Evolutionary conservation across 2,329 filamentous ascomycete species (phyloP).

Genomic region (Diplodia sapinea): DNA sequence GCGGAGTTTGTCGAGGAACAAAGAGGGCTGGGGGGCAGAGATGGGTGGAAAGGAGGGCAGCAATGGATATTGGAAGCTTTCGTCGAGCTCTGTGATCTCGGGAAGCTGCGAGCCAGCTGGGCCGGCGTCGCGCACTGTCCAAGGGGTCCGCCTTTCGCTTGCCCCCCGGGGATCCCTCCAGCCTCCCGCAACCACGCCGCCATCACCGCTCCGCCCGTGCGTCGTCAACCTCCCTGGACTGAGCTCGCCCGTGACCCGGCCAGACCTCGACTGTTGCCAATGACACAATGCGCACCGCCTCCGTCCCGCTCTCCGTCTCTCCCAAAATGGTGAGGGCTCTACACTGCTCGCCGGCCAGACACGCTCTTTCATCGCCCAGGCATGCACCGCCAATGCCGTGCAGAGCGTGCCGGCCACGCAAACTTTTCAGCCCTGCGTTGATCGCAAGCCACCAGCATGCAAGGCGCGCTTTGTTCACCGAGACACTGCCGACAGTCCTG

Average conservation of each 20-base stretch:
- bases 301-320: not conserved
- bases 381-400: not conserved
- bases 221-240: not conserved
- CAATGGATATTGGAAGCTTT: conserved; percentile 23
- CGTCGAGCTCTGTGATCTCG: conserved; percentile 27
- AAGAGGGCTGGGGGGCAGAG: too few species aligned
- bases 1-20: not conserved
- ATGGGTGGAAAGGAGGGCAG: conserved; percentile 4
- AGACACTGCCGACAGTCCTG: conserved; percentile 54
- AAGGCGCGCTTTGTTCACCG: conserved; percentile 35
- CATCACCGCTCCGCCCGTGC: conserved; percentile 8
- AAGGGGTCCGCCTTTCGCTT: conserved; percentile 23
- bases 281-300: conserved; percentile 5
- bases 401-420: not conserved
- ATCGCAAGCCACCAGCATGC: not conserved
- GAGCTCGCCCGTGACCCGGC: too few species aligned
- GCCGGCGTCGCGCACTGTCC: conserved; percentile 22
- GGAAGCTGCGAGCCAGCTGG: conserved; percentile 7
- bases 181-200: not conserved
- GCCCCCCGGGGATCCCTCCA: conserved; percentile 14
- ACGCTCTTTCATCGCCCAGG: not conserved
- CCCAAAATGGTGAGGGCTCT: not conserved
- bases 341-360: not conserved
- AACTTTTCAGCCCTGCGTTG: not conserved
- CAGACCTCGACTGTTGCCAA: not conserved